Evolutionary conservation across 139 green algal species (phyloP).

Genomic region (Helicosporidium sp.): DNA sequence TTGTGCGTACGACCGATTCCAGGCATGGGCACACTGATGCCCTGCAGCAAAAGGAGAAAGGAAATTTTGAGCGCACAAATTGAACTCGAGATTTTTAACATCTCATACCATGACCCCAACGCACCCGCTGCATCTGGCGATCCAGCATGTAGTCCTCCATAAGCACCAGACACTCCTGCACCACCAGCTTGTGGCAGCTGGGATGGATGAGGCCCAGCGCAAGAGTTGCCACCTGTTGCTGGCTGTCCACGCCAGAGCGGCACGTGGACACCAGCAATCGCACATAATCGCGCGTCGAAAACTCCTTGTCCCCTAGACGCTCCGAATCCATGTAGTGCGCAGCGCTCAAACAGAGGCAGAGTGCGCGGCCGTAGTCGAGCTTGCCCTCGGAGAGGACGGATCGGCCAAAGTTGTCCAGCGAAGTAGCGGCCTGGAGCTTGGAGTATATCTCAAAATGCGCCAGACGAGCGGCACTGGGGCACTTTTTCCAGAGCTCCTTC

Average conservation of each 20-base stretch:
- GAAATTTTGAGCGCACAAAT: neutral
- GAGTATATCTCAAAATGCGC: conserved; percentile 20
- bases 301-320: neutral
- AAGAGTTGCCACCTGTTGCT: conserved; percentile 25
- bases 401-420: neutral
- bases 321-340: too few relatives aligned
- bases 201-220: conserved; percentile 41
- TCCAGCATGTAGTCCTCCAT: conserved; percentile 30
- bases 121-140: conserved; percentile 6
- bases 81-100: too few relatives aligned
- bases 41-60: neutral
- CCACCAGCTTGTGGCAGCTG: conserved; percentile 25
- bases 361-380: too few relatives aligned
- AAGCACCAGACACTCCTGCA: conserved; percentile 28
- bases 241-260: conserved; percentile 4
- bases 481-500: conserved; percentile 19
- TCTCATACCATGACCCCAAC: neutral
- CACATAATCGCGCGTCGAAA: conserved; percentile 16
- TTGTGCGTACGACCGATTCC: conserved; percentile 7
- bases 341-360: too few relatives aligned
- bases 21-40: conserved; percentile 8
- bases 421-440: conserved; percentile 18
- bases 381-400: too few relatives aligned
- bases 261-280: conserved; percentile 10
- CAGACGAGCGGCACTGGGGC: conserved; percentile 19